These are phyloP conservation scores for Centaurea solstitialis DNA, from an alignment of 129 eudicot species.

Conservation along the genomic window DNA sequence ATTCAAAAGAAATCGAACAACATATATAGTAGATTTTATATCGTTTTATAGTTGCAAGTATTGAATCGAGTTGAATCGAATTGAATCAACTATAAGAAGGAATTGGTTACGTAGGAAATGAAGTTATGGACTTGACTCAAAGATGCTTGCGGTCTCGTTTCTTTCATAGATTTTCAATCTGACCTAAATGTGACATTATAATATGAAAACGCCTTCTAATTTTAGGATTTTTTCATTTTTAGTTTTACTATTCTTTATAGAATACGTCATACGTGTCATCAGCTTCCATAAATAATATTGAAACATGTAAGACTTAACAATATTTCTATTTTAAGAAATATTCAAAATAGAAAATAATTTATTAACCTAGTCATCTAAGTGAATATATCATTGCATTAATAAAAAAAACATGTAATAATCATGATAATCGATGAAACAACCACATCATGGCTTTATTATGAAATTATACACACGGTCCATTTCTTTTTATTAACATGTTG, in stretches of 20 bases:
- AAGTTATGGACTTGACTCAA: neutral
- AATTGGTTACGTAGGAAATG: neutral
- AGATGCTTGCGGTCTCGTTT: neutral
- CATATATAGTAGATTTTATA: neutral
- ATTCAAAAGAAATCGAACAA: no score
- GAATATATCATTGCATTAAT: neutral
- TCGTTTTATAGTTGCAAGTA: neutral
- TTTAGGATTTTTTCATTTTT: neutral
- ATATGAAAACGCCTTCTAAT: neutral
- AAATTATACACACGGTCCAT: neutral
- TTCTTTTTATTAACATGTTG: neutral
- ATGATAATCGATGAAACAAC: neutral
- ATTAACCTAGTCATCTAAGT: neutral
- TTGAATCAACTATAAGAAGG: neutral
- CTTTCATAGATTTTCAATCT: neutral
- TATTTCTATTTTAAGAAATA: neutral
- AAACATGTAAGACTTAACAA: neutral
- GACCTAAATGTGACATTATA: neutral
- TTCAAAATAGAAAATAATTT: neutral
- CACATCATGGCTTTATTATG: neutral
- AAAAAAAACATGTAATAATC: neutral
- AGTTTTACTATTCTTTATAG: neutral
- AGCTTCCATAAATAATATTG: neutral
- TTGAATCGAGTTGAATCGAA: neutral
- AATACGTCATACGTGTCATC: neutral